phyloP scores from a whole-genome alignment of 176 grass and related monocot species.

The Hsuehochloa calcarea region DNA sequence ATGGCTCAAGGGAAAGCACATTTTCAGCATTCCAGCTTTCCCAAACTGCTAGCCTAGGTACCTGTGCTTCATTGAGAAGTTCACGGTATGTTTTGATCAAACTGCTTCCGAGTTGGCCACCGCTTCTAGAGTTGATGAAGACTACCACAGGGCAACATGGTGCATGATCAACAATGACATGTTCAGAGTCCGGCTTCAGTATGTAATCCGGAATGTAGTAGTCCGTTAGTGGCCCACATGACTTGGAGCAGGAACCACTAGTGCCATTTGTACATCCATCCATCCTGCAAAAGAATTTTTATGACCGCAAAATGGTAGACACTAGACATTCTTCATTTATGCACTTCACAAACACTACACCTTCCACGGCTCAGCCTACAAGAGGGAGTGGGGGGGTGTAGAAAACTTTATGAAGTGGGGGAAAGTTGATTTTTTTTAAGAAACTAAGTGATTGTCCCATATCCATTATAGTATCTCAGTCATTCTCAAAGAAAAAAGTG shows the following conservation, averaged over 20 bases:
- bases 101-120: conserved; percentile 77
- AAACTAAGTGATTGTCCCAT: background rate
- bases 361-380: background rate
- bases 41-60: conserved; percentile 28
- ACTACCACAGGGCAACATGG: conserved; percentile 82
- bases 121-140: conserved; percentile 93
- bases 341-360: background rate
- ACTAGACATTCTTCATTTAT: background rate
- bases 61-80: conserved; percentile 87
- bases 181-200: conserved; percentile 46
- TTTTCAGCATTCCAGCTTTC: background rate
- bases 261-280: background rate
- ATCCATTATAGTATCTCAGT: background rate
- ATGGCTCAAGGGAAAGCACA: background rate
- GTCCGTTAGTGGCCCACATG: conserved; percentile 34
- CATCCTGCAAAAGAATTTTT: conserved; percentile 34
- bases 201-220: conserved; percentile 92
- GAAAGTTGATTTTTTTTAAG: background rate
- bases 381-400: no score
- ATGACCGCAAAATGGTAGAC: background rate
- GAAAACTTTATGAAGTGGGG: background rate
- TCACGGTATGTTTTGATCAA: conserved; percentile 77
- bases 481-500: background rate
- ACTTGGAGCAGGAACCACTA: conserved; percentile 15
- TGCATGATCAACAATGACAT: background rate